Evolutionary conservation across 2,329 filamentous ascomycete species (phyloP), one percentile per base, ranked within the genome.

Genomic region (Fusarium euwallaceae): DNA sequence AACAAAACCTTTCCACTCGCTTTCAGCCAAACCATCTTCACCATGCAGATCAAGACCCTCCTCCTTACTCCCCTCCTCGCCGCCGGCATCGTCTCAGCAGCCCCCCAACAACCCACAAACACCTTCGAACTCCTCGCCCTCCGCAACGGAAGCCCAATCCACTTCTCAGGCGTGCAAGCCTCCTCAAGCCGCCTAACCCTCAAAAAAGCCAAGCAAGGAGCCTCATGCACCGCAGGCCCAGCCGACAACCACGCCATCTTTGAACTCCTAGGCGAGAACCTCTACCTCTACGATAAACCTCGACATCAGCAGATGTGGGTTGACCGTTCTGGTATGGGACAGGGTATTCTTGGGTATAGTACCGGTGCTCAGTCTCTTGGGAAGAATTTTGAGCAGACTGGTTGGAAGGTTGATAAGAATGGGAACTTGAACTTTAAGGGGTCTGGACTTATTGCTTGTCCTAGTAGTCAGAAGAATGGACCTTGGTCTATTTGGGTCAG

Each of bases 311-410:
- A 87, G 75, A 68, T 88, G 61, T 91, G 78, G 72, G 86, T 86
- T 45, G 89, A 92, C 80, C 86, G 87, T 53, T 89, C 87, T 55
- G 89, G 88, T 77, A 90, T 90, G 88, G 87, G 88, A 73, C 87
- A 88, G 74, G 90, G 90, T 61, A 81, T 83, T 24, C 76, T 91
- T 48, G 85, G 86, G 48, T 92, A 89, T 83, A 85, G 85, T 37
- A 88, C 85, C 5, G 86, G 86, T 48, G 66, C 85, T 75, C 43
- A 75, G 85, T 74, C 59, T 8, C 66, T 81, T 0, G 83, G 85
- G 34, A 75, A 74, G 37, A 86, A 88, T 78, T 79, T 69, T 29
- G 87, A 91, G 83, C 81, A 82, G 63, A 83, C 82, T 53, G 84
- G 84, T 65, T 92, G 87, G 84, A 73, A 80, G 27, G 71, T 90